Percentiles rank a stretch among this genome's conserved stretches.
phyloP scores from a whole-genome alignment of 2,329 filamentous ascomycete genomes.

The Alternaria solani region DNA sequence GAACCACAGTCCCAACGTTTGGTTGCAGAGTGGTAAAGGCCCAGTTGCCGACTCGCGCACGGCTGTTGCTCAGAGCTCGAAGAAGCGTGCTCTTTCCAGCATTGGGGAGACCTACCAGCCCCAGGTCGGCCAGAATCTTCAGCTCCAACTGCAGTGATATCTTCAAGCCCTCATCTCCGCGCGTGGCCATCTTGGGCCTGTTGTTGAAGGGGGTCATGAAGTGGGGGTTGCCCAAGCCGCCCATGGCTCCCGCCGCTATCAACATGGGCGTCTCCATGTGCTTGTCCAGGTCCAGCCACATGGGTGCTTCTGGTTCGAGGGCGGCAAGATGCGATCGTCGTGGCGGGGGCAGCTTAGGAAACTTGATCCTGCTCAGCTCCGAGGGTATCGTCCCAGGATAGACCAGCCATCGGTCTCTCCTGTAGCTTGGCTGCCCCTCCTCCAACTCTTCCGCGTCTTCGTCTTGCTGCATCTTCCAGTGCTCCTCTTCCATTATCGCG shows the following conservation, averaged over 20 bases:
- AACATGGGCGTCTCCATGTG: conserved; percentile 86
- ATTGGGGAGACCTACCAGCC: conserved; percentile 92
- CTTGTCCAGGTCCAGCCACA: conserved; percentile 66
- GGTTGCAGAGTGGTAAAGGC: conserved; percentile 95
- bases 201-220: conserved; percentile 80
- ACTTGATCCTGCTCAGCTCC: conserved; percentile 67
- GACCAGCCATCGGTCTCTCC: conserved; percentile 80
- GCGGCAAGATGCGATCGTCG: conserved; percentile 66
- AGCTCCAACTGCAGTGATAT: conserved; percentile 87
- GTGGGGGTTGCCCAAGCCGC: conserved; percentile 91
- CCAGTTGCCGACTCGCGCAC: conserved; percentile 91
- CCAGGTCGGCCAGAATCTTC: conserved; percentile 93
- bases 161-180: conserved; percentile 79
- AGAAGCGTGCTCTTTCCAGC: conserved; percentile 95
- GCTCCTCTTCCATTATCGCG: conserved; percentile 67
- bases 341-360: conserved; percentile 65
- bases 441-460: conserved; percentile 39
- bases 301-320: conserved; percentile 74
- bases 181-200: conserved; percentile 86
- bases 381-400: conserved; percentile 82
- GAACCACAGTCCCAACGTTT: conserved; percentile 93
- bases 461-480: conserved; percentile 37
- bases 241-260: conserved; percentile 85
- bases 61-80: conserved; percentile 84
- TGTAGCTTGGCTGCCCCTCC: conserved; percentile 48